Evolutionary conservation across 1,284 basidiomycete species (phyloP), one percentile per base, ranked within the genome.

Genomic region (Rhodotorula sp.): DNA sequence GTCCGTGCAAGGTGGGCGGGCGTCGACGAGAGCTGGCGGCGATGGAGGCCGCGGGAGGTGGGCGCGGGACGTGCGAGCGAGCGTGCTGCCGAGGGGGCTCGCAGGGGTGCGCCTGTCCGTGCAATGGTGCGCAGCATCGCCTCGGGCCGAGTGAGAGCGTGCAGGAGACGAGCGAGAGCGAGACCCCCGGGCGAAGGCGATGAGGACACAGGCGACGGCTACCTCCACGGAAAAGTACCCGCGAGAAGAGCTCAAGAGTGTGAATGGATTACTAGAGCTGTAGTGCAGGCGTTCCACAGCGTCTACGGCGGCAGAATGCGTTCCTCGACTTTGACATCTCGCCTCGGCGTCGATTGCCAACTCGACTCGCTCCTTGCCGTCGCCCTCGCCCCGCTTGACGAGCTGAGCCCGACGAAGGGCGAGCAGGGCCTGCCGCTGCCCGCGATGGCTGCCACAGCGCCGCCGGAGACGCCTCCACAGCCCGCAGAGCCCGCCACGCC

Each of bases 111-210:
- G 13, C 12, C 34, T 56, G 54, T 13, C 10, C 54, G 54, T 56
- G 54, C 34, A 22, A 37, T 34, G 13, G 50, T 51, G n/a, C 13
- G 50, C 12, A 51, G 50, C 50, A 51, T 51, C 13, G 13, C n/a
- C 13, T 1, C n/a, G 2, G 19, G n/a, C 29, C 50, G 12, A 13
- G n/a, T 6, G n/a, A 29, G n/a, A n/a, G 27, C 1, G 1, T 1
- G 50, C 2, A 4, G 13, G 50, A 51, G 50, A 5, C 3, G 3
- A 27, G 44, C 44, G 44, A n/a, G 25, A n/a, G 48, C 2, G 48
- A n/a, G 50, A 51, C 9, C 13, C 3, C 2, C 9, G 9, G n/a
- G n/a, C n/a, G n/a, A 4, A 12, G 27, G n/a, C n/a, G 50, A 29
- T 29, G 50, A 51, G n/a, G 50, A n/a, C n/a, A n/a, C 27, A 27